These are phyloP conservation scores for Lactarius sanguifluus DNA, from an alignment of 768 basidiomycete species.

Conservation along the genomic window DNA sequence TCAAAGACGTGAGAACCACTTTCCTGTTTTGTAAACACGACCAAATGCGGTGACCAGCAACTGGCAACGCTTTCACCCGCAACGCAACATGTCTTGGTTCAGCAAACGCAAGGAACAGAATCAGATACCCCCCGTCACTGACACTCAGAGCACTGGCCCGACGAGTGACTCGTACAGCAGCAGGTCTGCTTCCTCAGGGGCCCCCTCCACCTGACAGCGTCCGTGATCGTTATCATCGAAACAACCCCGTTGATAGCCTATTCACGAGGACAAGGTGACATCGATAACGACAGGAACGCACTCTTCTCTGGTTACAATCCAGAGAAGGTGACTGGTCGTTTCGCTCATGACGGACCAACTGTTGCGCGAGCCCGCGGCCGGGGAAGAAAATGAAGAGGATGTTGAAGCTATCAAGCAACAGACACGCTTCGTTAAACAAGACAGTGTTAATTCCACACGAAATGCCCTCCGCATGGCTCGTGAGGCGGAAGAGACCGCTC, in stretches of 20 bases:
- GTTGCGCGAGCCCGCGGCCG: slow-evolving; percentile 48
- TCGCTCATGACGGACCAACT: slow-evolving; percentile 54
- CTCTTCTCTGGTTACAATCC: slow-evolving; percentile 76
- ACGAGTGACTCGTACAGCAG: slow-evolving; percentile 55
- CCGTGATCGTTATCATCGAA: slow-evolving; percentile 51
- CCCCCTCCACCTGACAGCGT: slow-evolving; percentile 14
- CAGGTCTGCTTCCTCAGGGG: slow-evolving; percentile 30
- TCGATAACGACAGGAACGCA: slow-evolving; percentile 67
- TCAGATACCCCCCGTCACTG: slow-evolving; percentile 62
- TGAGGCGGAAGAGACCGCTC: slow-evolving; percentile 96
- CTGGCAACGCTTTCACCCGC: slow-evolving; percentile 22
- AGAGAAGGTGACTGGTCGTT: slow-evolving; percentile 57
- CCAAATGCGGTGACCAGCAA: background rate
- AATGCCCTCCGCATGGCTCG: slow-evolving; percentile 91
- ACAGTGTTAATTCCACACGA: slow-evolving; percentile 82
- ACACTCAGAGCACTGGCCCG: slow-evolving; percentile 45
- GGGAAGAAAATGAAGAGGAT: slow-evolving; percentile 82
- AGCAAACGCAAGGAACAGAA: slow-evolving; percentile 56
- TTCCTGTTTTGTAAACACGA: slow-evolving; percentile 9
- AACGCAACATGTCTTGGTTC: slow-evolving; percentile 54
- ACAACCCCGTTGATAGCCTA: slow-evolving; percentile 60
- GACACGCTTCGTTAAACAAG: slow-evolving; percentile 87
- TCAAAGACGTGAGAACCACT: slow-evolving; percentile 12
- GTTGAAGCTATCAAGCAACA: slow-evolving; percentile 94
- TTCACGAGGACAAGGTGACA: slow-evolving; percentile 56